These are phyloP conservation scores for Bryoglossum gracile DNA, from an alignment of 495 filamentous ascomycete species.

Conservation along the genomic window DNA sequence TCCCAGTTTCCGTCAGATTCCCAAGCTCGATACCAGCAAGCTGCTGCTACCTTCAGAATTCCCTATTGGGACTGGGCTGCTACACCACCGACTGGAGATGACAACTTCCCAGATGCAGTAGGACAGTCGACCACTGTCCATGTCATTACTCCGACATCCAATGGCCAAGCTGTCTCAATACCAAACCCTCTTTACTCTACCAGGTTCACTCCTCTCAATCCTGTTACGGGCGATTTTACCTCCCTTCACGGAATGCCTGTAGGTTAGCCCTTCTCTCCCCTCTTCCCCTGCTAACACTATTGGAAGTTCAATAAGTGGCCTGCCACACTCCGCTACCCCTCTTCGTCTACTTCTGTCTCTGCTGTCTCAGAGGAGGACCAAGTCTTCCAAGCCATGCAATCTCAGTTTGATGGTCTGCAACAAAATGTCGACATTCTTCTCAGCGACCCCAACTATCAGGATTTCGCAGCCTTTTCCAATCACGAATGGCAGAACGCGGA, in stretches of 20 bases:
- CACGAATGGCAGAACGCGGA: conserved; percentile 36
- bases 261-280: conserved; percentile 13
- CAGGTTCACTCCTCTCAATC: conserved; percentile 47
- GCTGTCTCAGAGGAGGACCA: conserved; percentile 45
- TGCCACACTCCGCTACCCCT: conserved; percentile 44
- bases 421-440: conserved; percentile 29
- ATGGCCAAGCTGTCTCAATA: conserved; percentile 43
- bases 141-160: conserved; percentile 44
- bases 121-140: conserved; percentile 23
- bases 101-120: conserved; percentile 35
- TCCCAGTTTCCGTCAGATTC: conserved; percentile 37
- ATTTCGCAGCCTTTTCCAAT: conserved; percentile 53
- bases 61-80: conserved; percentile 67
- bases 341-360: conserved; percentile 28
- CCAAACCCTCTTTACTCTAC: conserved; percentile 57
- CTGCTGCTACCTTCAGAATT: conserved; percentile 48
- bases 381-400: conserved; percentile 36
- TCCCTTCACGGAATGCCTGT: conserved; percentile 7
- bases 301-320: conserved; percentile 32
- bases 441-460: conserved; percentile 40
- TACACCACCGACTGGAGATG: conserved; percentile 1
- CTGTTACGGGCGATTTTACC: conserved; percentile 12
- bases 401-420: conserved; percentile 16
- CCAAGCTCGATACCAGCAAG: conserved; percentile 37
- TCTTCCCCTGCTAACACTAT: conserved; percentile 21